phyloP scores from a whole-genome alignment of 2,329 filamentous ascomycete species.

The Clarireedia homoeocarpa region DNA sequence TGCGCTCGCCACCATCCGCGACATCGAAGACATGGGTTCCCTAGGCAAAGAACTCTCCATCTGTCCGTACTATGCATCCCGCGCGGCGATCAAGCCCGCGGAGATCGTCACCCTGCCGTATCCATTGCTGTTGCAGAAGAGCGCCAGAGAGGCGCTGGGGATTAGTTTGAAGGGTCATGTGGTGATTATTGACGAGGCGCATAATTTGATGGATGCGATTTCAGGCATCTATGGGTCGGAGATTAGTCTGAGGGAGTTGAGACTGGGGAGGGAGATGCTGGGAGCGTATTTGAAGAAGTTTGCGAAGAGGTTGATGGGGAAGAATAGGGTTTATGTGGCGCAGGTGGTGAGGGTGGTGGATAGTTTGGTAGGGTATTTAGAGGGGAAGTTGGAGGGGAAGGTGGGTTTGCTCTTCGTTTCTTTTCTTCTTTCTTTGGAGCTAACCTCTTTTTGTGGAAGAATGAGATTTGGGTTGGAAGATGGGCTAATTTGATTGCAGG shows the following conservation, averaged over 20 bases:
- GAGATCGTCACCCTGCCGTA: slow-evolving; percentile 94
- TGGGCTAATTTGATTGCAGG: slow-evolving; percentile 22
- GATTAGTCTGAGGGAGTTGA: slow-evolving; percentile 65
- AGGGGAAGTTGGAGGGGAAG: slow-evolving; percentile 41
- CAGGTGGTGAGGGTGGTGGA: slow-evolving; percentile 79
- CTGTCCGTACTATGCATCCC: slow-evolving; percentile 95
- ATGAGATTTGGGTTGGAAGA: neutral
- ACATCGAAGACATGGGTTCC: slow-evolving; percentile 83
- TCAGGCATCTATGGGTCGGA: slow-evolving; percentile 77
- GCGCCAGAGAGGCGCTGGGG: slow-evolving; percentile 77
- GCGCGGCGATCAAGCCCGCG: slow-evolving; percentile 70
- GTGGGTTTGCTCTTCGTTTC: slow-evolving; percentile 29
- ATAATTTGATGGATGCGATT: slow-evolving; percentile 95
- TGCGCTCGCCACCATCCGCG: slow-evolving; percentile 73
- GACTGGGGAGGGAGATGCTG: slow-evolving; percentile 65
- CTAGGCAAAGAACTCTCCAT: slow-evolving; percentile 73
- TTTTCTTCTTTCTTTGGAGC: neutral
- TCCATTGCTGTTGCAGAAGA: slow-evolving; percentile 78
- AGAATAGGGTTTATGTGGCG: slow-evolving; percentile 84
- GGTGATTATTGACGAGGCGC: slow-evolving; percentile 94
- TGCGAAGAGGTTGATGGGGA: slow-evolving; percentile 78
- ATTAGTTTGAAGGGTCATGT: slow-evolving; percentile 82
- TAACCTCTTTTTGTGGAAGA: neutral
- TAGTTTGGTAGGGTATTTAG: slow-evolving; percentile 64
- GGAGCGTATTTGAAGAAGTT: slow-evolving; percentile 80